Evolutionary conservation across 805 yeast species (phyloP).

Genomic region (Kregervanrija pseudodelftensis): DNA sequence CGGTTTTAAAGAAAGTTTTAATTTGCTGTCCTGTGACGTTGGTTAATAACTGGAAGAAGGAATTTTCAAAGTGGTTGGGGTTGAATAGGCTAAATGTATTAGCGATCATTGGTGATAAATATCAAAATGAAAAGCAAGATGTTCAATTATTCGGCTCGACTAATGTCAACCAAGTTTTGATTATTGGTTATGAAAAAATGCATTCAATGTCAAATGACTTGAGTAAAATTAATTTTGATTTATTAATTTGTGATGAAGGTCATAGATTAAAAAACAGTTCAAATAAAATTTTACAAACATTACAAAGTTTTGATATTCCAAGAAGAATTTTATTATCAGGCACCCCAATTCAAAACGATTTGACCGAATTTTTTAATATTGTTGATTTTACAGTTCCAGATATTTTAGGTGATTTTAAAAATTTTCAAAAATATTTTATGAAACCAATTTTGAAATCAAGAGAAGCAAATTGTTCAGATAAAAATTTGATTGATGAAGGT

Average conservation of each 20-base stretch:
- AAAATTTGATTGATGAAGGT: slow-evolving; percentile 46
- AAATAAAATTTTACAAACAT: slow-evolving; percentile 62
- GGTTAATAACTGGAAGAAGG: slow-evolving; percentile 79
- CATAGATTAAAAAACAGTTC: slow-evolving; percentile 75
- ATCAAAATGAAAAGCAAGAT: slow-evolving; percentile 48
- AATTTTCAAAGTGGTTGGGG: slow-evolving; percentile 86
- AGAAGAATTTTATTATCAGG: slow-evolving; percentile 65
- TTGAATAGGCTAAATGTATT: slow-evolving; percentile 57
- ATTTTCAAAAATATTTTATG: slow-evolving; percentile 55
- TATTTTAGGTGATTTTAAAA: slow-evolving; percentile 52
- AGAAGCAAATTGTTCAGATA: slow-evolving; percentile 51
- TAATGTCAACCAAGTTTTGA: slow-evolving; percentile 71
- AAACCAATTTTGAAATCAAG: slow-evolving; percentile 68
- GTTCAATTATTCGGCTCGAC: slow-evolving; percentile 57
- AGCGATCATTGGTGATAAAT: slow-evolving; percentile 43
- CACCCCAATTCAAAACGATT: slow-evolving; percentile 73
- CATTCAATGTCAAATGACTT: slow-evolving; percentile 47
- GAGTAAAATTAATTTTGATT: slow-evolving; percentile 41
- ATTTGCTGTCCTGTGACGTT: slow-evolving; percentile 91
- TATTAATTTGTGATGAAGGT: slow-evolving; percentile 91
- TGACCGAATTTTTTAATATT: slow-evolving; percentile 73
- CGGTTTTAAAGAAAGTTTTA: slow-evolving; percentile 46
- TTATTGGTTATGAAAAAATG: slow-evolving; percentile 84
- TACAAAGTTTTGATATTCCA: slow-evolving; percentile 47
- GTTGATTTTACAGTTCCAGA: slow-evolving; percentile 84